Conservation (phyloP, 2,329 filamentous ascomycete genomes). For the Fusarium sp. region DNA sequence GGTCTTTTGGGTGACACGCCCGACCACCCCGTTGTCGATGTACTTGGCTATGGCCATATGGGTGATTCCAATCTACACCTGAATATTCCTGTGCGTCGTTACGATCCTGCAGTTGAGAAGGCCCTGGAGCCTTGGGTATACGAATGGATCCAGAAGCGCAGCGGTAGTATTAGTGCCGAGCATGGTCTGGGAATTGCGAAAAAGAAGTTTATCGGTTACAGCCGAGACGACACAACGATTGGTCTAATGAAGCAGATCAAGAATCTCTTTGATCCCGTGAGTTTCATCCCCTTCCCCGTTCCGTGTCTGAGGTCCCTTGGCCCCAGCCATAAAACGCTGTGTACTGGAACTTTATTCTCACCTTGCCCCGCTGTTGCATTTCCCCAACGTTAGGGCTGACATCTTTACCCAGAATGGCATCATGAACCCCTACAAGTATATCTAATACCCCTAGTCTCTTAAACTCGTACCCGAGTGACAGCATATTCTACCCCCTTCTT, state of each 20-base stretch:
- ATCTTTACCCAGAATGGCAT: constrained; percentile 80
- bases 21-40: constrained; percentile 82
- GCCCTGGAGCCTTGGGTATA: constrained; percentile 95
- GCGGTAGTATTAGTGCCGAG: constrained; percentile 96
- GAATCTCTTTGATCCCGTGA: constrained; percentile 91
- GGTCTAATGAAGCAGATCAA: constrained; percentile 96
- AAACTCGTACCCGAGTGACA: constrained; percentile 28
- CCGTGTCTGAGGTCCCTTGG: not conserved
- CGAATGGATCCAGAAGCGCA: constrained; percentile 91
- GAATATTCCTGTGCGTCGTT: constrained; percentile 85
- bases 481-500: constrained; percentile 21
- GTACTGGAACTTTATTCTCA: not conserved
- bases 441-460: constrained; percentile 58
- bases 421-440: constrained; percentile 99
- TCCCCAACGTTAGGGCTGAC: constrained; percentile 44
- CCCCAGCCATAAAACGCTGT: constrained; percentile 15
- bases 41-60: constrained; percentile 99
- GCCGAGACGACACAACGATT: constrained; percentile 87
- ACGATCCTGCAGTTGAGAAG: constrained; percentile 89
- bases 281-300: constrained; percentile 51
- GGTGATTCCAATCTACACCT: constrained; percentile 96
- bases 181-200: constrained; percentile 95
- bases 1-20: constrained; percentile 83
- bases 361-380: constrained; percentile 2
- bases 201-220: constrained; percentile 96